Base-by-base conservation (phyloP, 2,329 filamentous ascomycete species). In the Colletotrichum sp. region DNA sequence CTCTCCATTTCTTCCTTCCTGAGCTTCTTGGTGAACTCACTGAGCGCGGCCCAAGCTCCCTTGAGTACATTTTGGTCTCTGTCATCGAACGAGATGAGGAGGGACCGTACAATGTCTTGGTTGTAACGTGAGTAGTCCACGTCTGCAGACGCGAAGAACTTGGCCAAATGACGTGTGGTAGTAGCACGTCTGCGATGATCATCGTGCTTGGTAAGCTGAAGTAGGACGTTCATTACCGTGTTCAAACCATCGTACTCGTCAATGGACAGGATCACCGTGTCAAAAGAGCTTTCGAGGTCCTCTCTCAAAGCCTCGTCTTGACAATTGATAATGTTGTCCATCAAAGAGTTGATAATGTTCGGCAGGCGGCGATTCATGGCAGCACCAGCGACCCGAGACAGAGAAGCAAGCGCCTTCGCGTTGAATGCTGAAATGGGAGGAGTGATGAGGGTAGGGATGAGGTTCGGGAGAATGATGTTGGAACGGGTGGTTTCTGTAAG, bases 1-100 rank as follows among this genome's bases (percentile, higher is more conserved):
- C 93, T 92, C 81, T 99, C 97, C 97, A 99, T 98, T 84, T 98
- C 96, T 81, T 99, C 97, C 84, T 99, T 99, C 81, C 93, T 93
- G 75, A 99, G 90, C 78, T 92, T 93, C 82, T 96, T 96, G 59
- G 96, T 98, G 78, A 99, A 93, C 72, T 94, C 94, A 78, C 87
- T 95, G 73, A 99, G 90, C 8, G 96, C 96, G 69, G 91, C 89
- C 96, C 96, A 98, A 27, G 96, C 92, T 58, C 95, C 90, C 86
- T 97, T 97, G 79, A 98, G 93, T 6, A 98, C 96, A 27, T 93
- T 92, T 75, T 85, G 84, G 80, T 98, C 97, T 67, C 91, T 85
- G 79, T 99, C 97, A 79, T 97, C 95, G 80, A 99, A 99, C 0
- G 95, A 96, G 77, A 98, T 94, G 70, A 99, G 91, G 67, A 99